Base-by-base conservation (phyloP, 345 rosid species). In the Hibiscus syriacus region DNA sequence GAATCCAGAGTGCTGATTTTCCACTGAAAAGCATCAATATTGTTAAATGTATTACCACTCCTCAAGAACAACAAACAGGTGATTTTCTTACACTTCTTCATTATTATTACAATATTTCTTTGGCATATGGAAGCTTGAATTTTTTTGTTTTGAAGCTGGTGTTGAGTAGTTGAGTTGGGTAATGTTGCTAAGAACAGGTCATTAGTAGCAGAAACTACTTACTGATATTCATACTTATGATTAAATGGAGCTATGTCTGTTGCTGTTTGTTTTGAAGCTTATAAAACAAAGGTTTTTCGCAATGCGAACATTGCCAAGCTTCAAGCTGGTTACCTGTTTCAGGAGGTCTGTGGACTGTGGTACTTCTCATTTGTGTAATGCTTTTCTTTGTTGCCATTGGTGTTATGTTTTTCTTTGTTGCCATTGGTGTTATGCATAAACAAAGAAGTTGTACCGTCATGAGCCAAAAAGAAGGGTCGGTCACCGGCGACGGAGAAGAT, bases 301-400 rank as follows among this genome's bases (percentile, higher is more conserved):
- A 94, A 94, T 78, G 83, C 77, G 54, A 89, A 91, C 84, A 81
- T 91, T 67, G 86, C 87, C 60, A 94, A 94, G 73, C 97, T 94
- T 80, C 96, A 94, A 78, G 99, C 97, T 74, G 96, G 99, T 43
- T 94, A 87, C 81, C 69, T 94, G 36, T 91, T 94, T 77, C 96
- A 95, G 0, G 97, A 94, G 97, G 96, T 91, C n/a, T n/a, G n/a
- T n/a, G n/a, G n/a, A n/a, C 45, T 74, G 92, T 27, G 55, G 0
- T 32, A 36, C 13, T 70, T 55, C 4, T 14, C 23, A 70, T 62
- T 17, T 17, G 39, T 19, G 9, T 50, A 49, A 49, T 30, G 19
- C 58, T 39, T 1, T 30, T 25, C 5, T 52, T 39, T 23, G 25
- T 39, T 49, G 19, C 43, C 41, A 64, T 20, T 16, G 16, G 54